A percentile compares a stretch with the other conserved stretches of the same genome.
Evolutionary conservation across 345 rosid genomes (phyloP).

Genomic region (Gossypium raimondii): DNA sequence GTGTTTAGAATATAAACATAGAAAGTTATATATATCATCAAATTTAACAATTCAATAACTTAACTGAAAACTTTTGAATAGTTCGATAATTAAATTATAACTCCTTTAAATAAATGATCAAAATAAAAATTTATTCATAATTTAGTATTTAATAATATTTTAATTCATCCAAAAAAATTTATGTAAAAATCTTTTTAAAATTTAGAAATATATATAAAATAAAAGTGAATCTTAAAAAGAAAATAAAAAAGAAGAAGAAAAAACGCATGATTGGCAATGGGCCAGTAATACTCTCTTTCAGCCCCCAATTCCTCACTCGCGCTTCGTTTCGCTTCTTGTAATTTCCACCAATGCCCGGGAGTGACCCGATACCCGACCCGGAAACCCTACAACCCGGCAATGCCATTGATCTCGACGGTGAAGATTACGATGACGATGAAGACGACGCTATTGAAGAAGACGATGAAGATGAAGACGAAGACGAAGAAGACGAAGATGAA

Average conservation of each 20-base stretch:
- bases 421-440: background rate
- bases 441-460: background rate
- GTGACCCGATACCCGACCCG: background rate
- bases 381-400: background rate
- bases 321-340: background rate
- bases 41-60: too few species aligned
- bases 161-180: too few species aligned
- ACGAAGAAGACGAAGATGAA: constrained; percentile 34
- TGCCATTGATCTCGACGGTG: constrained; percentile 2
- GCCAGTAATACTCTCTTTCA: background rate
- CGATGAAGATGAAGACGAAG: constrained; percentile 15
- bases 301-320: background rate
- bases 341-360: constrained; percentile 4
- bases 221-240: background rate
- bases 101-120: too few species aligned
- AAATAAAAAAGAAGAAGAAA: background rate
- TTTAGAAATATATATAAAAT: background rate
- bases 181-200: background rate
- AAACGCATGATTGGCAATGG: background rate
- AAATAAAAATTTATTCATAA: too few species aligned
- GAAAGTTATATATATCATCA: accelerated
- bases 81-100: too few species aligned
- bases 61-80: too few species aligned
- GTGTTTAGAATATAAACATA: too few species aligned
- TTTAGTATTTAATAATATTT: too few species aligned